A percentile compares a stretch with the other conserved stretches of the same genome.
These are phyloP conservation scores for Scedosporium apiospermum DNA, from an alignment of 2,329 filamentous ascomycete species.

Conservation along the genomic window DNA sequence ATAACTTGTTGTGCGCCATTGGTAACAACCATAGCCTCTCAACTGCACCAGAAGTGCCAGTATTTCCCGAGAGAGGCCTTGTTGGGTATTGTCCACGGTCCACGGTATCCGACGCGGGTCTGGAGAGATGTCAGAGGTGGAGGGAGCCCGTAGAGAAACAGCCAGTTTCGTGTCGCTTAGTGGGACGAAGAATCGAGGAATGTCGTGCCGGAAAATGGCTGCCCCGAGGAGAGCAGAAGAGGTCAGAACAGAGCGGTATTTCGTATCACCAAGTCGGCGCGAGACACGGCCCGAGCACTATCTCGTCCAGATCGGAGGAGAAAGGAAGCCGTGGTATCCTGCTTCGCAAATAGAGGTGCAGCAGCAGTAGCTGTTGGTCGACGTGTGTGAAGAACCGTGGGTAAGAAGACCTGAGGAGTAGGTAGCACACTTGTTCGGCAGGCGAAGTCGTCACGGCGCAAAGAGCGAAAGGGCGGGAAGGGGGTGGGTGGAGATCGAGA, in stretches of 20 bases:
- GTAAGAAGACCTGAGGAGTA: not conserved
- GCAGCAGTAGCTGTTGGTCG: too few relatives aligned
- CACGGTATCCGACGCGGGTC: not conserved
- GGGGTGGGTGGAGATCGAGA: not conserved
- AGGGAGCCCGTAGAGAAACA: not conserved
- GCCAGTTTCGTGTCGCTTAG: too few relatives aligned
- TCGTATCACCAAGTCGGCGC: not conserved
- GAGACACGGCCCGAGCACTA: not conserved
- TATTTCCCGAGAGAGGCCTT: not conserved
- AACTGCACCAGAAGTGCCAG: not conserved
- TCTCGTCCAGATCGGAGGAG: not conserved
- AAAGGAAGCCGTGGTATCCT: not conserved
- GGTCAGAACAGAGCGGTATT: not conserved
- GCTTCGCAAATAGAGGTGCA: not conserved
- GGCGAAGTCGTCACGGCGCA: not conserved
- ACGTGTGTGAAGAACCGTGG: not conserved
- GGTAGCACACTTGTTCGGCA: not conserved
- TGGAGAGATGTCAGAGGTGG: not conserved
- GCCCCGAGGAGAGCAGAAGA: not conserved
- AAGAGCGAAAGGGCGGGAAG: not conserved
- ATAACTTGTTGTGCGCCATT: slow-evolving; percentile 1
- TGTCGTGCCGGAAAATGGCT: too few relatives aligned
- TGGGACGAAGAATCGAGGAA: too few relatives aligned
- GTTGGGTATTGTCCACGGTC: too few relatives aligned
- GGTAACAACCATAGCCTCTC: not conserved